These are phyloP conservation scores for Xylaria arbuscula DNA, from an alignment of 2,329 filamentous ascomycete genomes.

Conservation along the genomic window DNA sequence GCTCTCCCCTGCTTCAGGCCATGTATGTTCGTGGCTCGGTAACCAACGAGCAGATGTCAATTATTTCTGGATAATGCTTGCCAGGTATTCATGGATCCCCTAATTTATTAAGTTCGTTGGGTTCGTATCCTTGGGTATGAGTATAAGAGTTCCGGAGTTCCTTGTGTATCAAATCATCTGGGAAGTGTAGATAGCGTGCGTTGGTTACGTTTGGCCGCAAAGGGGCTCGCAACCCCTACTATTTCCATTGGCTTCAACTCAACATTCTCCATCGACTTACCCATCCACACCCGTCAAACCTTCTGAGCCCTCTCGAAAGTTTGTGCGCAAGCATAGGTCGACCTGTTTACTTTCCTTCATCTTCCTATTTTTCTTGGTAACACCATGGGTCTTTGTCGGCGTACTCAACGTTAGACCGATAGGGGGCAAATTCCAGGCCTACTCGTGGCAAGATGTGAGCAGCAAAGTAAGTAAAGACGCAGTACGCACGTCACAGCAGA, in stretches of 20 bases:
- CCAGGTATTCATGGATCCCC: neutral
- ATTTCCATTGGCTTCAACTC: neutral
- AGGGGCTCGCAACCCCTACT: neutral
- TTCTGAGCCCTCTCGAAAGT: neutral
- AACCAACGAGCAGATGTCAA: neutral
- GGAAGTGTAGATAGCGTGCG: neutral
- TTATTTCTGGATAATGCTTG: neutral
- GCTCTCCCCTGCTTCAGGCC: no score
- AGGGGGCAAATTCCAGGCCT: neutral
- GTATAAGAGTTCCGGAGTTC: neutral
- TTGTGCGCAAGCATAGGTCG: neutral
- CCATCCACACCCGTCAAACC: neutral
- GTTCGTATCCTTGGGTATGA: neutral
- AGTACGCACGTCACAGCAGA: neutral
- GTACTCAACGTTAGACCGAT: slow-evolving; percentile 1
- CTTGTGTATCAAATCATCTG: neutral
- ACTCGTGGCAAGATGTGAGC: slow-evolving; percentile 6
- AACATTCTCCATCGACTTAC: neutral
- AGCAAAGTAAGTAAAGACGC: neutral
- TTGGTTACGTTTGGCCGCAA: neutral
- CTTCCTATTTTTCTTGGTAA: slow-evolving; percentile 1
- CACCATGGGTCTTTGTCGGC: slow-evolving; percentile 7
- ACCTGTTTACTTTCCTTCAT: neutral
- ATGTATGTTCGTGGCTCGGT: neutral
- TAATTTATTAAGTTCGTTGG: neutral